Evolutionary conservation across 2,329 filamentous ascomycete genomes (phyloP).

Genomic region (Colletotrichum sp.): DNA sequence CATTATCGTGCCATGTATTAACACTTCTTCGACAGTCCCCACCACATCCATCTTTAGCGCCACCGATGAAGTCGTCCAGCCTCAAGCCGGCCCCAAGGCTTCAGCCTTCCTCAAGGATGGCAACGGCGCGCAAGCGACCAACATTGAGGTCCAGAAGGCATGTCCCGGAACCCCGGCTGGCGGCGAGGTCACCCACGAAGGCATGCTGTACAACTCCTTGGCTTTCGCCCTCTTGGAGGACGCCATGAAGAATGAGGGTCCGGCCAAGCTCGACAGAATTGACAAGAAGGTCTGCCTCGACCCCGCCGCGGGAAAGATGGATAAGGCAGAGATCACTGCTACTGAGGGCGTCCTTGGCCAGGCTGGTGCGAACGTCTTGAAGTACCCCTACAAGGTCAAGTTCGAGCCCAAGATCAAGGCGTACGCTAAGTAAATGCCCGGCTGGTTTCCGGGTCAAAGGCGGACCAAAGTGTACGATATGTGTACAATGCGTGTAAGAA

Average conservation of each 20-base stretch:
- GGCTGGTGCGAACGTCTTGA: background rate
- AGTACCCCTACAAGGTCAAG: background rate
- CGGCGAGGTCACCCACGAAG: conserved; percentile 53
- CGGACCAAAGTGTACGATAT: background rate
- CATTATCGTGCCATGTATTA: fast-evolving
- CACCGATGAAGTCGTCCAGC: conserved; percentile 57
- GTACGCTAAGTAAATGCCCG: background rate
- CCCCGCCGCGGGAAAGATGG: background rate
- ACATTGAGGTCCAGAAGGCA: conserved; percentile 51
- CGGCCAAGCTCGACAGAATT: background rate
- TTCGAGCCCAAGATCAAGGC: background rate
- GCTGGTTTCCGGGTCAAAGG: background rate
- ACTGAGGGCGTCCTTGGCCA: background rate
- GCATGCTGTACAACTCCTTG: conserved; percentile 37
- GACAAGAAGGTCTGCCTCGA: background rate
- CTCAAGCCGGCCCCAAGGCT: conserved; percentile 48
- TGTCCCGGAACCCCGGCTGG: conserved; percentile 46
- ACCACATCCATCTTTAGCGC: conserved; percentile 58
- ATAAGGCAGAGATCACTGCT: background rate
- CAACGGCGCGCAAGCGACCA: conserved; percentile 48
- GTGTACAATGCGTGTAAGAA: background rate
- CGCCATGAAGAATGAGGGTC: conserved; percentile 5
- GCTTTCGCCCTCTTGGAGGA: conserved; percentile 48
- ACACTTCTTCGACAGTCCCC: conserved; percentile 37
- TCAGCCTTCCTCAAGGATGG: conserved; percentile 49